These are phyloP conservation scores for Pistacia integerrima DNA, from an alignment of 345 rosid species.

Conservation along the genomic window DNA sequence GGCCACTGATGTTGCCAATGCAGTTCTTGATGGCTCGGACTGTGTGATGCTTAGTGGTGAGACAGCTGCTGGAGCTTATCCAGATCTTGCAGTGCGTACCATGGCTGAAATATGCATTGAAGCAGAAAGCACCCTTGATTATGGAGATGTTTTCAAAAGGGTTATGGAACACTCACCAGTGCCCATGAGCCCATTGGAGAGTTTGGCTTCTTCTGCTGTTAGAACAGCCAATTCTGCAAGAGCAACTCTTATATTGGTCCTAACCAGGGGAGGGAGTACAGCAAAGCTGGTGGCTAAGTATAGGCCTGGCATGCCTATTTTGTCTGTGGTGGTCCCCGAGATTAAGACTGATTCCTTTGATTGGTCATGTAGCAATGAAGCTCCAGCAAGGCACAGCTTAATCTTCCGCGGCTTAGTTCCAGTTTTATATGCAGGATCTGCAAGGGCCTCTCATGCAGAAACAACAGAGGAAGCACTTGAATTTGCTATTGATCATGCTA, in stretches of 20 bases:
- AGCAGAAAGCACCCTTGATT: constrained; percentile 92
- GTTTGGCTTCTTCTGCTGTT: constrained; percentile 90
- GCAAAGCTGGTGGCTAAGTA: constrained; percentile 95
- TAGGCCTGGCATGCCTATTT: constrained; percentile 88
- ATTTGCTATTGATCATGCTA: constrained; percentile 70
- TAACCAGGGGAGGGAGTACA: constrained; percentile 95
- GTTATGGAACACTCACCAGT: constrained; percentile 80
- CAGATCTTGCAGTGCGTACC: constrained; percentile 83
- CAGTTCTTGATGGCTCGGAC: constrained; percentile 91
- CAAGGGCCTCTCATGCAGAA: constrained; percentile 83
- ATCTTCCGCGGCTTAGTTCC: constrained; percentile 89
- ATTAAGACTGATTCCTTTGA: constrained; percentile 82
- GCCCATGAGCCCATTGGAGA: constrained; percentile 96
- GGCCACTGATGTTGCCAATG: constrained; percentile 98
- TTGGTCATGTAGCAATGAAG: constrained; percentile 89
- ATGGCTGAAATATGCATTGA: constrained; percentile 94
- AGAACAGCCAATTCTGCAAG: constrained; percentile 85
- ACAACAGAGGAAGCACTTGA: constrained; percentile 93
- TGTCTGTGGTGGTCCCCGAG: constrained; percentile 90
- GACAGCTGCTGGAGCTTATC: constrained; percentile 98
- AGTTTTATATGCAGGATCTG: constrained; percentile 81
- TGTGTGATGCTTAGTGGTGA: constrained; percentile 99
- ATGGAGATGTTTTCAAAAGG: constrained; percentile 83
- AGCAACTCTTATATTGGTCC: constrained; percentile 81
- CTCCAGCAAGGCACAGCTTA: constrained; percentile 94